A percentile compares a stretch with the other conserved stretches of the same genome.
phyloP scores from a whole-genome alignment of 2,329 filamentous ascomycete genomes.

The Periconia sp. region DNA sequence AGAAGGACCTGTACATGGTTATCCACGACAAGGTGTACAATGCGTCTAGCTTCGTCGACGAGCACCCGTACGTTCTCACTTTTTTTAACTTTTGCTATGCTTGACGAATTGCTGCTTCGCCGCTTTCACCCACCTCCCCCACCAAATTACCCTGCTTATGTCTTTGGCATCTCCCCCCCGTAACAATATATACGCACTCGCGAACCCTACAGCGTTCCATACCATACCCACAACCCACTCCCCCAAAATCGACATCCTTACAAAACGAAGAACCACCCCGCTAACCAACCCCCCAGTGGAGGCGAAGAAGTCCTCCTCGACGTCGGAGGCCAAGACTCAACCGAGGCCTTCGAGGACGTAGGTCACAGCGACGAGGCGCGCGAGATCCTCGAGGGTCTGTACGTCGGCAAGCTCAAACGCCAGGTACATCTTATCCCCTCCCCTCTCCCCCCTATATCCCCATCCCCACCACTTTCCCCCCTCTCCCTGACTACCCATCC shows the following conservation, averaged over 20 bases:
- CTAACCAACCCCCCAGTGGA: slow-evolving; percentile 62
- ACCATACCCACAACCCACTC: too few relatives aligned
- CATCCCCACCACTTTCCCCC: not conserved
- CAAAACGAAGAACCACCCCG: not conserved
- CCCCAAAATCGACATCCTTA: too few relatives aligned
- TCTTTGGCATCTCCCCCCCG: not conserved
- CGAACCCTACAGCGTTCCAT: not conserved
- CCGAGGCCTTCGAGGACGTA: slow-evolving; percentile 98
- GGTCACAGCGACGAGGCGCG: slow-evolving; percentile 98
- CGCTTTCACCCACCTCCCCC: not conserved
- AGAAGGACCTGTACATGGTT: slow-evolving; percentile 91
- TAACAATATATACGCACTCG: not conserved
- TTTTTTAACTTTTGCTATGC: not conserved
- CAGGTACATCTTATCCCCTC: slow-evolving; percentile 26
- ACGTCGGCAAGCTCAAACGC: slow-evolving; percentile 42
- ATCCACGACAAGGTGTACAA: slow-evolving; percentile 98
- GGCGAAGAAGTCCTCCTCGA: slow-evolving; percentile 98
- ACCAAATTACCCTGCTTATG: not conserved
- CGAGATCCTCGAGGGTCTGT: slow-evolving; percentile 72
- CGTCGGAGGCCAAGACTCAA: slow-evolving; percentile 92
- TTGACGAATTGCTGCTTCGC: not conserved
- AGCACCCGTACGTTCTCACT: slow-evolving; percentile 75
- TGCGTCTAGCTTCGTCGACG: slow-evolving; percentile 83
- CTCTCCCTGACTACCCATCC: not conserved
- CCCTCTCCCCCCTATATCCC: not conserved